Evolutionary conservation across 345 rosid genomes (phyloP).

Genomic region (Clausena lansium): DNA sequence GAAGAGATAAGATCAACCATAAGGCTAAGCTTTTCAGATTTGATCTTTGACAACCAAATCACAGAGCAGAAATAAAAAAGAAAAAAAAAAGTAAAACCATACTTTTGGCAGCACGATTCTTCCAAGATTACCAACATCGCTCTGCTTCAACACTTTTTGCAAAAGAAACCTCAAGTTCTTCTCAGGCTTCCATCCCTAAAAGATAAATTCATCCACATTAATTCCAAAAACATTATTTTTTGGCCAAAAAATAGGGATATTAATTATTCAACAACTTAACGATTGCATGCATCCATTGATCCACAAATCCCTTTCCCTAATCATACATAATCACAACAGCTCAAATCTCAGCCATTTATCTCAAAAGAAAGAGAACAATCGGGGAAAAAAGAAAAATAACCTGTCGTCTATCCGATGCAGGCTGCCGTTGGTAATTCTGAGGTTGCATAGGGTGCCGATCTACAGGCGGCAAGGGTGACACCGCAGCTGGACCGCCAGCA

Average conservation of each 20-base stretch:
- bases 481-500: constrained; percentile 17
- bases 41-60: background rate
- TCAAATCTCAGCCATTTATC: background rate
- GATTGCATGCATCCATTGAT: background rate
- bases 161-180: constrained; percentile 90
- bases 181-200: constrained; percentile 88
- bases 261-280: background rate
- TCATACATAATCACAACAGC: background rate
- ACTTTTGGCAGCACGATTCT: constrained; percentile 96
- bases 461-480: constrained; percentile 22
- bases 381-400: constrained; percentile 26
- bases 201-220: background rate
- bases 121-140: constrained; percentile 97
- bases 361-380: background rate
- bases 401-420: constrained; percentile 63
- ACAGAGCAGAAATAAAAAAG: background rate
- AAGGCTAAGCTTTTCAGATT: background rate
- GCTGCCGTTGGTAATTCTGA: constrained; percentile 50
- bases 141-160: constrained; percentile 97
- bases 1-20: background rate
- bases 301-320: background rate
- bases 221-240: background rate
- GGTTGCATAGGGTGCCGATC: constrained; percentile 45
- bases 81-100: background rate
- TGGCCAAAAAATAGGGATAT: background rate